A percentile compares a stretch with the other conserved stretches of the same genome.
Evolutionary conservation across 805 yeast genomes (phyloP).

Genomic region (Schwanniomyces vanrijiae): DNA sequence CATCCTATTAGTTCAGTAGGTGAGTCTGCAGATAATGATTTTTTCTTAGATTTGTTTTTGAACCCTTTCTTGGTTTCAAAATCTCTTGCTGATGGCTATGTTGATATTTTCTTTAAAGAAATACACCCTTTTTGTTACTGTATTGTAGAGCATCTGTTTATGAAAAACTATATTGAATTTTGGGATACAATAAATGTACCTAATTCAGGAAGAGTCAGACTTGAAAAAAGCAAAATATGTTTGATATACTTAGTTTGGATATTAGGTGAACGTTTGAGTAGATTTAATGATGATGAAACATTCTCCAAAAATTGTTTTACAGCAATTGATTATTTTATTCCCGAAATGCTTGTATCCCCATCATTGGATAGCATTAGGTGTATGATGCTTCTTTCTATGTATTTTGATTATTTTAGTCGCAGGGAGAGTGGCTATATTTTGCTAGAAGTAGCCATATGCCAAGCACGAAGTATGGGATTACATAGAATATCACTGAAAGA

Average conservation of each 20-base stretch:
- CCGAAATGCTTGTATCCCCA: conserved; percentile 46
- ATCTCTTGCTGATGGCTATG: neutral
- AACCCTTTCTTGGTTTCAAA: conserved; percentile 12
- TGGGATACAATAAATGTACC: conserved; percentile 3
- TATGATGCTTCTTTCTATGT: conserved; percentile 41
- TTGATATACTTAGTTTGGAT: conserved; percentile 50
- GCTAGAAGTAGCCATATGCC: conserved; percentile 47
- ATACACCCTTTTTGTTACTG: conserved; percentile 3
- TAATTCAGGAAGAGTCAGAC: neutral
- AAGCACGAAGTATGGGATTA: conserved; percentile 46
- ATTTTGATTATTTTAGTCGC: conserved; percentile 43
- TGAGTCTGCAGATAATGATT: neutral
- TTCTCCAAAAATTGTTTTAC: conserved; percentile 34
- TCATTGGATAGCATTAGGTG: conserved; percentile 45
- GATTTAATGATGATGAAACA: conserved; percentile 20
- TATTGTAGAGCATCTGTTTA: neutral
- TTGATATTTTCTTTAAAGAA: neutral
- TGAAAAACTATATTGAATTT: neutral
- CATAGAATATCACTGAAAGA: conserved; percentile 24
- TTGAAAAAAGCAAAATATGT: conserved; percentile 26
- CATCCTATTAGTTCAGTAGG: neutral
- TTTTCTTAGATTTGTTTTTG: neutral
- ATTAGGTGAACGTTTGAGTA: conserved; percentile 22
- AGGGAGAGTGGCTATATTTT: conserved; percentile 51
- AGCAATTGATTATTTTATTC: conserved; percentile 40